Conservation (phyloP, 805 yeast species). For the Isabelozyma rhagii region DNA sequence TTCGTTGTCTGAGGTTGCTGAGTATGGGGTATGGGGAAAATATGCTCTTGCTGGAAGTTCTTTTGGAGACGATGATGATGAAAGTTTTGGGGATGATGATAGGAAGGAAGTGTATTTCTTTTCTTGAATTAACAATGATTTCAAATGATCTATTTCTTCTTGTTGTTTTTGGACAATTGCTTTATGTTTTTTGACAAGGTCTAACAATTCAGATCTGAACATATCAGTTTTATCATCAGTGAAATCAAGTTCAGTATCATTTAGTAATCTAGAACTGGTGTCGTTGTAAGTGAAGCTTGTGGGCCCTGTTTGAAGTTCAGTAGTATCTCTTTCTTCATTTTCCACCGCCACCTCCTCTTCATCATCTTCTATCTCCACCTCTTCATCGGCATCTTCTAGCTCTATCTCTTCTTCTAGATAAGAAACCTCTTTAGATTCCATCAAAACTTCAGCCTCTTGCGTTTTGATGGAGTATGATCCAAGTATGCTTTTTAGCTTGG, state of each 20-base stretch:
- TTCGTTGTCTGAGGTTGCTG: background rate
- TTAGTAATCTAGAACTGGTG: background rate
- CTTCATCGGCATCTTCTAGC: background rate
- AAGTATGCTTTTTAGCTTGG: background rate
- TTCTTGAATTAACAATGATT: slow-evolving; percentile 19
- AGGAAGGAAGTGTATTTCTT: slow-evolving; percentile 2
- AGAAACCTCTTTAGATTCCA: background rate
- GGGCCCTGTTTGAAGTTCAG: background rate
- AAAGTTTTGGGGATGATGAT: slow-evolving; percentile 6
- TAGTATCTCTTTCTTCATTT: too few species aligned
- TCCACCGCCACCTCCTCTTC: background rate
- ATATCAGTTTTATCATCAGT: slow-evolving; percentile 4
- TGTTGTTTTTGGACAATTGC: slow-evolving; percentile 20
- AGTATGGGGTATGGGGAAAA: background rate
- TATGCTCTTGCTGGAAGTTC: background rate
- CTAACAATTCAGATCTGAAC: slow-evolving; percentile 19
- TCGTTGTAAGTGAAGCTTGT: background rate
- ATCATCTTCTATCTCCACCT: background rate
- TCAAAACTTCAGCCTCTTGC: background rate
- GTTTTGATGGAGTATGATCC: background rate
- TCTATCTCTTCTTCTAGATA: background rate
- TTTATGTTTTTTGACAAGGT: slow-evolving; percentile 19
- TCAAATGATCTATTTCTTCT: slow-evolving; percentile 20
- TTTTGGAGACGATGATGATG: slow-evolving; percentile 6
- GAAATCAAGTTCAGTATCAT: background rate